Conservation (phyloP, 306 rosid species). For the Hippophae tibetana region DNA sequence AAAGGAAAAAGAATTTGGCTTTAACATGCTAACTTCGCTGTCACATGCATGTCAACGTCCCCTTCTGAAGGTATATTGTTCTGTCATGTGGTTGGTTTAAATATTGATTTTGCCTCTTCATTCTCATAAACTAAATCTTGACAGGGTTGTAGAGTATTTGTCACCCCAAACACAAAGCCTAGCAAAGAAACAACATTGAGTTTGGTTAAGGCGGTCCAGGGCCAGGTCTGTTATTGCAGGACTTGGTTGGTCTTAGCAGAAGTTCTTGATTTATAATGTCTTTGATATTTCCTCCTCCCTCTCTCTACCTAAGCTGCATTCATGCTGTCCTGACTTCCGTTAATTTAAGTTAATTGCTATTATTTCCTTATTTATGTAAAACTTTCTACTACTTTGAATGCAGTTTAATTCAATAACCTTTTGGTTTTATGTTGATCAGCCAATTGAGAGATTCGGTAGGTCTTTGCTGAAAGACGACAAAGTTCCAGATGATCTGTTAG, state of each 20-base stretch:
- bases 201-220: conserved; percentile 67
- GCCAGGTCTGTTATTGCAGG: conserved; percentile 43
- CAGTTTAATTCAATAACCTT: background rate
- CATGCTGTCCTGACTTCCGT: too few species aligned
- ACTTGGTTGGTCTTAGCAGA: too few species aligned
- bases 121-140: conserved; percentile 14
- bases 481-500: conserved; percentile 59
- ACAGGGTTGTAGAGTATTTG: conserved; percentile 73
- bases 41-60: conserved; percentile 58
- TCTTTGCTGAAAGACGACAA: conserved; percentile 41
- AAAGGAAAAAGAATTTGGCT: conserved; percentile 88
- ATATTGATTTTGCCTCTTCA: conserved; percentile 15
- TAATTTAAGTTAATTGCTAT: conserved; percentile 2
- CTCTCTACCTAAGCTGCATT: too few species aligned
- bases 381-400: background rate
- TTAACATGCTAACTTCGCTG: conserved; percentile 73
- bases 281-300: too few species aligned
- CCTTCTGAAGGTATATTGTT: conserved; percentile 48
- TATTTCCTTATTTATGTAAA: conserved; percentile 15
- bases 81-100: conserved; percentile 8
- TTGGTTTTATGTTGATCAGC: conserved; percentile 29
- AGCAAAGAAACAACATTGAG: conserved; percentile 58
- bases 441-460: conserved; percentile 58
- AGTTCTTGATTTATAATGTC: too few species aligned
- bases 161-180: conserved; percentile 80